Percentiles rank a stretch among this genome's conserved stretches.
These are phyloP conservation scores for Globisporangium sylvaticum DNA, from an alignment of 352 stramenopile genomes.

Conservation along the genomic window DNA sequence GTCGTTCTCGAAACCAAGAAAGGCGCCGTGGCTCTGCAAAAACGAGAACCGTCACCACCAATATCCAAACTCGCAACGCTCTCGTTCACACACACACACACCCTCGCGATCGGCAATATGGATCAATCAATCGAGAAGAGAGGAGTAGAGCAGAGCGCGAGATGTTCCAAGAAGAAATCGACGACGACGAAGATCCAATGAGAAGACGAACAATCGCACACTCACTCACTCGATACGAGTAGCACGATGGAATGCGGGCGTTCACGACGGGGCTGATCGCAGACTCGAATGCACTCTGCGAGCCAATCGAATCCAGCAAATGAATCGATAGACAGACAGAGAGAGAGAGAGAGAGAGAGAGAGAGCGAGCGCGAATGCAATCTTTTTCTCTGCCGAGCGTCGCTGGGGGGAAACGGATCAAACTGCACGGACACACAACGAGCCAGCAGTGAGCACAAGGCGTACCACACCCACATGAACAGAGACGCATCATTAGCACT, in stretches of 20 bases:
- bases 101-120: neutral
- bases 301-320: neutral
- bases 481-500: neutral
- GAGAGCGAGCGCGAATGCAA: neutral
- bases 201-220: neutral
- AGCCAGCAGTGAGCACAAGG: neutral
- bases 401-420: neutral
- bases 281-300: neutral
- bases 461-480: neutral
- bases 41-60: neutral
- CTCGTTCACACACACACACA: neutral
- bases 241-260: neutral
- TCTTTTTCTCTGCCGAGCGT: neutral
- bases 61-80: neutral
- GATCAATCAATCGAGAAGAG: neutral
- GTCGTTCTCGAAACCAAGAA: neutral
- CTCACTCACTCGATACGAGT: conserved; percentile 1
- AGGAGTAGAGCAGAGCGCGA: neutral
- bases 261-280: too few species aligned
- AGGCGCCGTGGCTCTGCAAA: neutral
- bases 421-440: neutral
- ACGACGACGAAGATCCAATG: neutral
- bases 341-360: neutral
- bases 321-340: neutral
- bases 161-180: neutral